Evolutionary conservation across 1,139 yeast genomes (phyloP).

Genomic region (Kazachstania sp.): DNA sequence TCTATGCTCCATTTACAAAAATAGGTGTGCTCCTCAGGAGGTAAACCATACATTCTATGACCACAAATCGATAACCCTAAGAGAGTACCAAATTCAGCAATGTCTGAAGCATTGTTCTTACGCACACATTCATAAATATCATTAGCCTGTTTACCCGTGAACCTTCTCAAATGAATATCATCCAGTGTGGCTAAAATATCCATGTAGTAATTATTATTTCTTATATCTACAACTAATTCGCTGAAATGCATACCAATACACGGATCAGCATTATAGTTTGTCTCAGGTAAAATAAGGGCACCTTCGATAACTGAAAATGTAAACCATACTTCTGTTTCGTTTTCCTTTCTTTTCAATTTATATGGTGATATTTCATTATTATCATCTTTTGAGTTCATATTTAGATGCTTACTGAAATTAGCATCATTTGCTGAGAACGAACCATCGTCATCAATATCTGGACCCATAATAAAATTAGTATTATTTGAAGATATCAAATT

Average conservation of each 20-base stretch:
- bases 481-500: slow-evolving; percentile 12
- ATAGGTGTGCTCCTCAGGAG: slow-evolving; percentile 82
- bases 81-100: slow-evolving; percentile 33
- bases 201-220: slow-evolving; percentile 91
- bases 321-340: slow-evolving; percentile 70
- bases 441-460: not conserved
- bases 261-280: slow-evolving; percentile 56
- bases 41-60: slow-evolving; percentile 86
- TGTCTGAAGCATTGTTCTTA: slow-evolving; percentile 11
- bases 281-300: slow-evolving; percentile 60
- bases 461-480: slow-evolving; percentile 3
- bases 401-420: not conserved
- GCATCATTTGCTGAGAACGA: not conserved
- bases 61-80: slow-evolving; percentile 54
- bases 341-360: slow-evolving; percentile 44
- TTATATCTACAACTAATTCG: slow-evolving; percentile 61
- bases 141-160: slow-evolving; percentile 42
- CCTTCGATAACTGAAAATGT: slow-evolving; percentile 65
- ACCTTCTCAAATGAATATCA: slow-evolving; percentile 16
- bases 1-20: slow-evolving; percentile 85
- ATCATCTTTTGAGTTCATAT: not conserved
- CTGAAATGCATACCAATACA: slow-evolving; percentile 60
- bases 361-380: slow-evolving; percentile 9
- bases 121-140: slow-evolving; percentile 39
- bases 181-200: slow-evolving; percentile 48